Percentiles rank a stretch among this genome's conserved stretches.
phyloP scores from a whole-genome alignment of 2,329 filamentous ascomycete genomes.

The Curvularia lunata region DNA sequence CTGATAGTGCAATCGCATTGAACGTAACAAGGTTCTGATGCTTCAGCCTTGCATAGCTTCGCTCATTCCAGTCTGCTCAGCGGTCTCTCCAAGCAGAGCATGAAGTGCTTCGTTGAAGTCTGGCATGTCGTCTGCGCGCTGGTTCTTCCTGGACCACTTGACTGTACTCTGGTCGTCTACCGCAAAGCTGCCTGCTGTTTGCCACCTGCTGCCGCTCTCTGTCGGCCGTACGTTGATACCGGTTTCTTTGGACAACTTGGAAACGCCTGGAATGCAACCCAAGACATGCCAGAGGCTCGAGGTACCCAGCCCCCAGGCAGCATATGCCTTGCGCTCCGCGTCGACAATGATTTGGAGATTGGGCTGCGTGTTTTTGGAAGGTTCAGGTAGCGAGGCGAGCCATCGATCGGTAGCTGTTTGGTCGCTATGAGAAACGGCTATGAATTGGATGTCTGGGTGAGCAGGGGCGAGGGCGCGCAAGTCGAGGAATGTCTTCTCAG shows the following conservation, averaged over 20 bases:
- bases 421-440: conserved; percentile 48
- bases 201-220: conserved; percentile 72
- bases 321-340: conserved; percentile 64
- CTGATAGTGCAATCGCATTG: not conserved
- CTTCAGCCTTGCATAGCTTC: conserved; percentile 6
- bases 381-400: conserved; percentile 37
- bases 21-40: not conserved
- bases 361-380: conserved; percentile 52
- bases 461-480: conserved; percentile 35
- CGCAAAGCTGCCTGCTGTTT: conserved; percentile 70
- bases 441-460: conserved; percentile 38
- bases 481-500: conserved; percentile 67
- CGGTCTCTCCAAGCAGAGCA: conserved; percentile 15
- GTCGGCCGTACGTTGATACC: conserved; percentile 70
- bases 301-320: conserved; percentile 69
- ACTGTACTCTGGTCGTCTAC: conserved; percentile 61
- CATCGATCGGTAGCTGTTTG: conserved; percentile 40
- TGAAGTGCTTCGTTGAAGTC: conserved; percentile 59
- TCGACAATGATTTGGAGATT: conserved; percentile 67
- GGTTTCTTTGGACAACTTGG: conserved; percentile 65
- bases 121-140: conserved; percentile 60
- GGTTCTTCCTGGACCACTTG: conserved; percentile 58
- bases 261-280: conserved; percentile 62
- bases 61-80: not conserved
- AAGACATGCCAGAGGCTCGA: conserved; percentile 68